phyloP scores from a whole-genome alignment of 2,329 filamentous ascomycete genomes.

The Dactylellina parvicollis region DNA sequence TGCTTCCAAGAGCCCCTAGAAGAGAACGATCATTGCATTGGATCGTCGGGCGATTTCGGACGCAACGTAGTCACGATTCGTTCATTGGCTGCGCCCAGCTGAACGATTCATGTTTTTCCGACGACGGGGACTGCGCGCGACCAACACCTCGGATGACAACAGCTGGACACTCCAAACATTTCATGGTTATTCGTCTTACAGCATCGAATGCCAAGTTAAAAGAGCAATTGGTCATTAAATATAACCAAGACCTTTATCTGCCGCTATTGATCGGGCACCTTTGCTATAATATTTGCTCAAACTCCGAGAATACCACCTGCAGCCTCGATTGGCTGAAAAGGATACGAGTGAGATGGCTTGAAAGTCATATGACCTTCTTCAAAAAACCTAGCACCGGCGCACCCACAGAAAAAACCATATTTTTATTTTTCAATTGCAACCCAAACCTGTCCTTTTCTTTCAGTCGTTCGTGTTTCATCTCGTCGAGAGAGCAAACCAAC shows the following conservation, averaged over 20 bases:
- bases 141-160: too few species aligned
- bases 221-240: background rate
- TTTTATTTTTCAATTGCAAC: background rate
- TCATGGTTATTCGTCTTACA: too few species aligned
- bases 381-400: background rate
- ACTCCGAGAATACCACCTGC: background rate
- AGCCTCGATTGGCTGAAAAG: constrained; percentile 1
- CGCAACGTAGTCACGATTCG: background rate
- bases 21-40: background rate
- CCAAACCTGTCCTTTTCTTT: too few species aligned
- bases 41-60: constrained; percentile 36
- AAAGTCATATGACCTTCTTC: constrained; percentile 34
- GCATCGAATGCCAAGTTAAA: background rate
- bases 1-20: too few species aligned
- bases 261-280: background rate
- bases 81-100: too few species aligned
- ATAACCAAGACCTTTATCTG: background rate
- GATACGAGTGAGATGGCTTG: constrained; percentile 5
- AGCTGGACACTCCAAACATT: too few species aligned
- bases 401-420: background rate
- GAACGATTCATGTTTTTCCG: too few species aligned
- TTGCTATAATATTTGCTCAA: background rate
- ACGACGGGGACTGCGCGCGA: too few species aligned
- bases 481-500: background rate
- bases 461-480: constrained; percentile 6